Base-by-base conservation (phyloP, 257 asterid genomes). In the Salvia splendens region DNA sequence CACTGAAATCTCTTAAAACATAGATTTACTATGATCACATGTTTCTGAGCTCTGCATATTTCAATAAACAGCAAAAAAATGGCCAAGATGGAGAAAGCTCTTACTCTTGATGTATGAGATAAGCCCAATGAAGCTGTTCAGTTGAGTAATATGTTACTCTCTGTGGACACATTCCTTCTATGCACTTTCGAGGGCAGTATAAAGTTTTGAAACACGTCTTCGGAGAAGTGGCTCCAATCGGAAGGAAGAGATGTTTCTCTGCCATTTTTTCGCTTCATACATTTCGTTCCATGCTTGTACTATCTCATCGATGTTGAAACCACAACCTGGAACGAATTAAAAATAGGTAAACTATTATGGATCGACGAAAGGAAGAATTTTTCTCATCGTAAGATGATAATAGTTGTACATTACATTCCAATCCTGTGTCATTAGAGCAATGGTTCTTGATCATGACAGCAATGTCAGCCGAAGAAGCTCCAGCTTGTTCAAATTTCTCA, bases 221-320 rank as follows among this genome's bases (percentile, higher is more conserved):
- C 96, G 65, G 14, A 92, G 84, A 51, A 92, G 78, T 24, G 96
- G 94, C 79, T 92, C 96, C 72, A 92, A 56, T 64, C 96, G 76
- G 68, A 82, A 86, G 40, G 94, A 78, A 33, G 95, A 77, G 72
- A 92, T 50, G 33, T 75, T 80, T 46, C 78, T 76, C 69, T 87
- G 88, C 98, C 93, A 89, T 67, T 79, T 84, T 68, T 80, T 89
- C 15, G 98, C 98, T 68, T 92, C 96, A 40, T 87, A 85, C 98
- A 92, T 92, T 83, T 92, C 96, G 54, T 87, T 87, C 98, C 96
- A 89, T 30, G 98, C 98, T 77, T 92, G 95, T 68, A 92, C 87
- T 76, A 92, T 92, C 90, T 92, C 98, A 15, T 89, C 93, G 57
- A 89, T 92, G 73, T 91, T 87, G 87, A 91, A 91, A 62, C 96